Evolutionary conservation across 306 rosid genomes (phyloP), one percentile per base, ranked within the genome.

Genomic region (Lathyrus oleraceus): DNA sequence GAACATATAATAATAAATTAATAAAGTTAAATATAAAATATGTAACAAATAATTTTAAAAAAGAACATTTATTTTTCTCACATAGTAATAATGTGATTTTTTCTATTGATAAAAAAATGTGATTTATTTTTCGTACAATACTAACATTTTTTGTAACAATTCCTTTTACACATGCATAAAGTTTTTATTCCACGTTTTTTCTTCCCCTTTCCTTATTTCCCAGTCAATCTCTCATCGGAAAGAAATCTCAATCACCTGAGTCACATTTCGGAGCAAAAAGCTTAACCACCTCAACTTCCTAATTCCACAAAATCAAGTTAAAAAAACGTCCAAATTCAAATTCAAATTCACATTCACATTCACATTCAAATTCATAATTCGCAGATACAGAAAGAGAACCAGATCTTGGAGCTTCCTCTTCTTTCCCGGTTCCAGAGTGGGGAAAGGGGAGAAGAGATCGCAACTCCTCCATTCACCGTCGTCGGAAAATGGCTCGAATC

Each of bases 401-500:
- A 71, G 83, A 78, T 82, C 86, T 61, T 52, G 43, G 21, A 53
- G 62, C 75, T 57, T 59, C 62, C 79, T 69, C 68, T 83, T 79
- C 84, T 83, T 81, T 76, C 66, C 70, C 65, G 45, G 57, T 73
- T 73, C 48, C 48, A 53, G 68, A 54, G 77, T 72, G 82, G 48
- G 51, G 69, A 83, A 83, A 83, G 77, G 82, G 76, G 84, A 78
- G 79, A 71, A 76, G 56, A 69, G 62, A 72, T 69, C 81, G 63
- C 47, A 28, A 51, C 47, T 35, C 38, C 30, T 65, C 67, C 62
- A 20, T 75, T 60, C 56, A 52, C 49, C 61, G 20, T 57, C 73
- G 32, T 43, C 72, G 1, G 1, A 27, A 48, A 84, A 95, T 95
- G 99, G 86, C 99, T 69, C 95, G 47, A 89, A 83, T 95, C 86